Conservation (phyloP, 106 monocot species). For the Chionographis japonica region DNA sequence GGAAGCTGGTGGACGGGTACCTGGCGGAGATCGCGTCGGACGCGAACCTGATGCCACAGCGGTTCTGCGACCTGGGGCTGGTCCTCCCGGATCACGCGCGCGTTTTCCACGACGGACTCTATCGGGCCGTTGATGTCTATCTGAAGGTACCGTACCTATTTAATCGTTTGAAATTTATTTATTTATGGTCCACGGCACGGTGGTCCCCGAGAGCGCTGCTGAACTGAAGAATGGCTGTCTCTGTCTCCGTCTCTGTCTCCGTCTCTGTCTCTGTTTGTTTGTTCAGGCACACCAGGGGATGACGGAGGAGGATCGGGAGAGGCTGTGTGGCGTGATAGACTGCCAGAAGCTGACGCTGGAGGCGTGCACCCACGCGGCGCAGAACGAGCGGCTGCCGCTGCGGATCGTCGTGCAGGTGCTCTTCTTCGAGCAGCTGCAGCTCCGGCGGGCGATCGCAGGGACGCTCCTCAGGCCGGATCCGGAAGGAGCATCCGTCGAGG, state of each 20-base stretch:
- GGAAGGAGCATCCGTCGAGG: conserved; percentile 11
- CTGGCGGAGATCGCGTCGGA: conserved; percentile 90
- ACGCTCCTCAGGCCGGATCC: conserved; percentile 27
- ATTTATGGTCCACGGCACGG: too few relatives aligned
- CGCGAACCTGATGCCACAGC: conserved; percentile 60
- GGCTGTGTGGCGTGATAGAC: conserved; percentile 67
- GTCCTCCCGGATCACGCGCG: conserved; percentile 61
- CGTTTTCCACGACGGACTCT: conserved; percentile 81
- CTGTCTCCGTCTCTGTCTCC: too few relatives aligned
- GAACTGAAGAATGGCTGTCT: too few relatives aligned
- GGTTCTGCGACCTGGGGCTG: conserved; percentile 74
- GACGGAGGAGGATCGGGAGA: conserved; percentile 52
- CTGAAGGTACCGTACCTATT: conserved; percentile 54
- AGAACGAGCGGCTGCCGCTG: conserved; percentile 93
- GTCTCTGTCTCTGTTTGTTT: too few relatives aligned
- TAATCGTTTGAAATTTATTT: too few relatives aligned
- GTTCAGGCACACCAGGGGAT: conserved; percentile 71
- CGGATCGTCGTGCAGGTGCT: conserved; percentile 85
- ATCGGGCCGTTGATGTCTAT: conserved; percentile 86
- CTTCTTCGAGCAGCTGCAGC: conserved; percentile 99
- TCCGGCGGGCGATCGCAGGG: conserved; percentile 79
- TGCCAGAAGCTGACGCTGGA: conserved; percentile 91
- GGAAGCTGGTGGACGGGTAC: conserved; percentile 77
- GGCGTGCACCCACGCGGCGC: conserved; percentile 98
- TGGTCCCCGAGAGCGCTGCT: too few relatives aligned